Evolutionary conservation across 495 filamentous ascomycete species (phyloP).

Genomic region (Penicillium flavigenum): DNA sequence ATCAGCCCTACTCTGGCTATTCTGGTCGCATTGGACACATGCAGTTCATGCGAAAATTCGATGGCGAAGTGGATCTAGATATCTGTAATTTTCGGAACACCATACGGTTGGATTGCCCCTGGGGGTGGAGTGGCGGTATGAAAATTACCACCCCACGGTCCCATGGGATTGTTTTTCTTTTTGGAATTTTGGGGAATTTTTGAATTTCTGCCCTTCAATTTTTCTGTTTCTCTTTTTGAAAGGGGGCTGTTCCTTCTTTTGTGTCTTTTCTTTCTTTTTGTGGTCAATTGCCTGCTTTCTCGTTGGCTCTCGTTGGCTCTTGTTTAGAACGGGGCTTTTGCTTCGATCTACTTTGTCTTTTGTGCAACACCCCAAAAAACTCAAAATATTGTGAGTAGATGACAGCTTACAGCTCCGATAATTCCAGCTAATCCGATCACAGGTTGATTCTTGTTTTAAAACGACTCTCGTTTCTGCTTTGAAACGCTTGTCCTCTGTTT

Average conservation of each 20-base stretch:
- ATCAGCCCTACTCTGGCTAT: background rate
- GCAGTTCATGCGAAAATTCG: conserved; percentile 10
- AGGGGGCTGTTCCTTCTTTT: background rate
- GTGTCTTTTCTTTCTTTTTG: conserved; percentile 2
- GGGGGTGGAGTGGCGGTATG: conserved; percentile 5
- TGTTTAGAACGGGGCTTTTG: conserved; percentile 10
- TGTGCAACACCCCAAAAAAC: background rate
- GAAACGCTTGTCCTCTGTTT: background rate
- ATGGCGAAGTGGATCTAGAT: background rate
- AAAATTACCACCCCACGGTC: conserved; percentile 6
- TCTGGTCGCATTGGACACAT: background rate
- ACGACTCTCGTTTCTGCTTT: background rate
- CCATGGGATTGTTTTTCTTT: conserved; percentile 3
- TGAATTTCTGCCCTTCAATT: background rate
- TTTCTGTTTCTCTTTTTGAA: background rate
- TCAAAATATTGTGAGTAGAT: conserved; percentile 2
- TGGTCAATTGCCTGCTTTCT: conserved; percentile 11
- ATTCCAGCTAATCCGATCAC: background rate
- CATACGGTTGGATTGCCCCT: background rate
- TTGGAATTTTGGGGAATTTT: conserved; percentile 7
- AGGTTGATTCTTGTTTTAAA: background rate
- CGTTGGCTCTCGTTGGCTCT: conserved; percentile 7
- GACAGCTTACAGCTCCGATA: background rate
- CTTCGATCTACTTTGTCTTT: conserved; percentile 4
- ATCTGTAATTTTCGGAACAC: conserved; percentile 6